Evolutionary conservation across 2,329 filamentous ascomycete species (phyloP).

Genomic region (Dothiorella sarmentorum): DNA sequence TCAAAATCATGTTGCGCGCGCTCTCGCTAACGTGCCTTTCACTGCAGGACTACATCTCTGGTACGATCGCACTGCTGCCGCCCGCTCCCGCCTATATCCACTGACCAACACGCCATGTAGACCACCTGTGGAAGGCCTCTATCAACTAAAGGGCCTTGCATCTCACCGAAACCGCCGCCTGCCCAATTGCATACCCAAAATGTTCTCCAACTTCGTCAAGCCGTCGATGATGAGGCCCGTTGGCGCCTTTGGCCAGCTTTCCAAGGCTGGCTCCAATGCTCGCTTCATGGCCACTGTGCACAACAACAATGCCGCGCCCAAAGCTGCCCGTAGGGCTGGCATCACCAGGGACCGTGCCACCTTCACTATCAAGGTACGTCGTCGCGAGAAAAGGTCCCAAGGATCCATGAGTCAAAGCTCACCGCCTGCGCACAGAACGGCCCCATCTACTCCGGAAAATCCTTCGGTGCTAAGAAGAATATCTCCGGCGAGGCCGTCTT

Average conservation of each 20-base stretch:
- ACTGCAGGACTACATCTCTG: constrained; percentile 62
- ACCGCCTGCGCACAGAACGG: constrained; percentile 61
- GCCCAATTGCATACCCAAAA: constrained; percentile 32
- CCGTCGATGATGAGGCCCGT: constrained; percentile 45
- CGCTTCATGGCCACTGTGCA: constrained; percentile 64
- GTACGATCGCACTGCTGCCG: constrained; percentile 37
- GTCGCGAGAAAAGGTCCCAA: background rate
- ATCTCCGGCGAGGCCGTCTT: constrained; percentile 98
- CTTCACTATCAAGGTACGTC: constrained; percentile 81
- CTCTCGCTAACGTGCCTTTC: constrained; percentile 34
- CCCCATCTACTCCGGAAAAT: constrained; percentile 92
- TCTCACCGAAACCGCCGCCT: constrained; percentile 15
- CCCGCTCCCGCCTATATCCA: constrained; percentile 12
- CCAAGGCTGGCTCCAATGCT: constrained; percentile 42
- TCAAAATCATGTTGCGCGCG: constrained; percentile 11
- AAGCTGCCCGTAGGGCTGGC: constrained; percentile 57
- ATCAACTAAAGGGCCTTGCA: constrained; percentile 51
- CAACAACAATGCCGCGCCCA: constrained; percentile 67
- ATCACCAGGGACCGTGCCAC: constrained; percentile 77
- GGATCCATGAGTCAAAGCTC: constrained; percentile 2
- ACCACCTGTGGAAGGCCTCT: constrained; percentile 67
- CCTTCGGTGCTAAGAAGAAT: constrained; percentile 94
- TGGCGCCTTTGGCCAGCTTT: constrained; percentile 45
- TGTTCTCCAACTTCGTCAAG: constrained; percentile 56
- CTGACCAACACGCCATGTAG: constrained; percentile 35